These are phyloP conservation scores for Leccinellum albellum DNA, from an alignment of 768 basidiomycete genomes.

Conservation along the genomic window DNA sequence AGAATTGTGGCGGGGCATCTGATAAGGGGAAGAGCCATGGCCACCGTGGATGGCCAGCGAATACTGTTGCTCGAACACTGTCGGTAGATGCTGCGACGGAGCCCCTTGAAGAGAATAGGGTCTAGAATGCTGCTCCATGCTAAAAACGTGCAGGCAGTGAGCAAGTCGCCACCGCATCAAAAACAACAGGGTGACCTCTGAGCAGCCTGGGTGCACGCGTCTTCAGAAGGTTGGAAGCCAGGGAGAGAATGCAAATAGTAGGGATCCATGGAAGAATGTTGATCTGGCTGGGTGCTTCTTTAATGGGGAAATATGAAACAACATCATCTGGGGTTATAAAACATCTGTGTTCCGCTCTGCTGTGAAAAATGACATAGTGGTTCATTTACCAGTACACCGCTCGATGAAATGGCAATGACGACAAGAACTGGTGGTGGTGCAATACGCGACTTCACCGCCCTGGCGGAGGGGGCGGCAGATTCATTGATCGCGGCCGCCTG, in stretches of 20 bases:
- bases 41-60: neutral
- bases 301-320: slow-evolving; percentile 18
- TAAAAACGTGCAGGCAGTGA: slow-evolving; percentile 11
- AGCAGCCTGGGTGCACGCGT: neutral
- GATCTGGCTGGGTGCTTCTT: slow-evolving; percentile 15
- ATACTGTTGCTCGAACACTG: neutral
- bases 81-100: neutral
- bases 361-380: slow-evolving; percentile 13
- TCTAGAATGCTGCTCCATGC: slow-evolving; percentile 5
- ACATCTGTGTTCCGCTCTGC: slow-evolving; percentile 10
- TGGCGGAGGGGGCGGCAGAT: slow-evolving; percentile 19
- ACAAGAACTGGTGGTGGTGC: slow-evolving; percentile 17
- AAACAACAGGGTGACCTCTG: slow-evolving; percentile 14
- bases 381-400: slow-evolving; percentile 21
- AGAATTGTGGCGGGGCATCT: neutral
- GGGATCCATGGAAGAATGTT: slow-evolving; percentile 18
- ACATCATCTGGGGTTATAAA: slow-evolving; percentile 19
- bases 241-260: slow-evolving; percentile 8
- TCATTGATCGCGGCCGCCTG: slow-evolving; percentile 16
- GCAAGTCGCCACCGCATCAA: slow-evolving; percentile 3
- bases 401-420: slow-evolving; percentile 24
- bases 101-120: neutral
- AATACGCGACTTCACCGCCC: slow-evolving; percentile 23
- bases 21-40: slow-evolving; percentile 2
- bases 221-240: neutral